Evolutionary conservation across 139 green algal species (phyloP), one percentile per base, ranked within the genome.

Genomic region (Diplosphaera chodatii): DNA sequence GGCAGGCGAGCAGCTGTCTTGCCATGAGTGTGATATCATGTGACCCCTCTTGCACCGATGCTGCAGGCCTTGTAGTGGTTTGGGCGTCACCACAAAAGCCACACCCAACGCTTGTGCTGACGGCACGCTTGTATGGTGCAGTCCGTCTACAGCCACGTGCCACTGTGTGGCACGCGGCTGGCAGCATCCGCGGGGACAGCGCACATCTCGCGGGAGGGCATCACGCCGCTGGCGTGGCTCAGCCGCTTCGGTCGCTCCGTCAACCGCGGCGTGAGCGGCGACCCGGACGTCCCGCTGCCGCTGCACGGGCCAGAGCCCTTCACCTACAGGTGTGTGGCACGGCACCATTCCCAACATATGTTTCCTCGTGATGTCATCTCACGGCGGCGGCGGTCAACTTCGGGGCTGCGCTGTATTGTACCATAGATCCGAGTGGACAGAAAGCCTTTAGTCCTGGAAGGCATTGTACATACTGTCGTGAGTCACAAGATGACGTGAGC

Each of bases 1-100:
- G 80, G 21, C 80, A 88, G 71, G 81, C 78, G 0, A 31, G 85
- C 15, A n/a, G n/a, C n/a, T n/a, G n/a, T n/a, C n/a, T n/a, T n/a
- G n/a, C n/a, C n/a, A n/a, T n/a, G n/a, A n/a, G n/a, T n/a, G n/a
- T n/a, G n/a, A n/a, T n/a, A n/a, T n/a, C n/a, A n/a, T n/a, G n/a
- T n/a, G n/a, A n/a, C n/a, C n/a, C n/a, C n/a, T n/a, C n/a, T n/a
- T n/a, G n/a, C n/a, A n/a, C n/a, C n/a, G n/a, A n/a, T n/a, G n/a
- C n/a, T n/a, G 37, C 8, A 48, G 8, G 37, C 13, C 37, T 48
- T 48, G 48, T 10, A 59, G 13, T 59, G 48, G 8, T n/a, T n/a
- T n/a, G n/a, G n/a, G n/a, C n/a, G n/a, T n/a, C n/a, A n/a, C n/a
- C n/a, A n/a, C n/a, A n/a, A n/a, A n/a, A n/a, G n/a, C n/a, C n/a